Base-by-base conservation (phyloP, 2,329 filamentous ascomycete species). In the Hymenoscyphus infarciens region DNA sequence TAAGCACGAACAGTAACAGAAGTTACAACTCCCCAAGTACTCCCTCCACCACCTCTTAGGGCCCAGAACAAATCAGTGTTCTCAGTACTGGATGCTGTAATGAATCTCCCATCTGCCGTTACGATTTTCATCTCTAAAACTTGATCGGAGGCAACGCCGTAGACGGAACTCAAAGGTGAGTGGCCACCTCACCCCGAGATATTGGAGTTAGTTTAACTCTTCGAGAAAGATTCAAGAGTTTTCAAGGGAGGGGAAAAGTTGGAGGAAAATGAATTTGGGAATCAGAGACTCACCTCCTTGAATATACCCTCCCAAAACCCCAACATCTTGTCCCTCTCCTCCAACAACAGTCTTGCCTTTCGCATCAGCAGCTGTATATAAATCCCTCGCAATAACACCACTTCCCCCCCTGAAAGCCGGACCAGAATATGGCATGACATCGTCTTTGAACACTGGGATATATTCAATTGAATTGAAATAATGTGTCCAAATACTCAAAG, bases 1-100 rank as follows among this genome's bases (percentile, higher is more conserved):
- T 55, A 19, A 8, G 42, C 58, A 6, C 42, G 33, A 5, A 60
- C 49, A 10, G 58, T 60, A 5, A 60, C 31, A 3, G 22, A 29
- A 3, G 58, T 60, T 5, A 60, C 49, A 22, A 70, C 64, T 0
- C 82, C 85, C 68, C 85, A 89, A 0, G 83, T 87, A 19, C 80
- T 81, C 3, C 82, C 83, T 6, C 84, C 84, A 5, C 83, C 79
- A 5, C 85, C 84, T 61, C 82, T 75, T 61, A 87, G 76, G 0
- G 86, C 86, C 86, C 85, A 89, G 71, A 87, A 88, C 0, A 89
- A 74, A 57, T 88, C 85, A 0, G 75, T 63, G 61, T 87, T 79
- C 42, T 81, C 74, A 7, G 78, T 76, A 39, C 81, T 80, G 56
- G 82, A 83, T 1, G 81, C 79, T 0, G 75, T 78, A 1, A 85